These are phyloP conservation scores for Sphaerobolus stellatus DNA, from an alignment of 1,284 basidiomycete genomes.

Conservation along the genomic window DNA sequence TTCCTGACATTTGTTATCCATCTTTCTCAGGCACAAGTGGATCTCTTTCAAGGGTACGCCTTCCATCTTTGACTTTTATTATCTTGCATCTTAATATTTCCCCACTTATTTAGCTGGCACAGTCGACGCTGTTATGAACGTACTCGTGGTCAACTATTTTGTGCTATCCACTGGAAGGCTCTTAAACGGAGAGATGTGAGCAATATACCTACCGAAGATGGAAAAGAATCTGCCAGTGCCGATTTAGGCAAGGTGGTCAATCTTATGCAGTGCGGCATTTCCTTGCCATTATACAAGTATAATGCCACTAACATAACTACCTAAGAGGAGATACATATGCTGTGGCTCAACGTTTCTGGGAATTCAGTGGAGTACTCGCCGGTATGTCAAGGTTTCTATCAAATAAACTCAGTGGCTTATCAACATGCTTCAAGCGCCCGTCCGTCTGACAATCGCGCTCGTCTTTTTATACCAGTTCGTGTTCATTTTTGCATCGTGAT, in stretches of 20 bases:
- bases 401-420: background rate
- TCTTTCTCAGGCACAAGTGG: slow-evolving; percentile 66
- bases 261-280: slow-evolving; percentile 59
- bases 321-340: slow-evolving; percentile 66
- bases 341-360: slow-evolving; percentile 71
- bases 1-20: slow-evolving; percentile 65
- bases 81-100: background rate
- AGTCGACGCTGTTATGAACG: slow-evolving; percentile 64
- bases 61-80: background rate
- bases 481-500: background rate
- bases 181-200: slow-evolving; percentile 60
- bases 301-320: background rate
- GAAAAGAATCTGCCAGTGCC: slow-evolving; percentile 41
- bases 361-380: slow-evolving; percentile 64
- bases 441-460: slow-evolving; percentile 73
- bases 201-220: slow-evolving; percentile 48
- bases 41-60: slow-evolving; percentile 47
- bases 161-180: slow-evolving; percentile 69
- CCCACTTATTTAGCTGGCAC: slow-evolving; percentile 46
- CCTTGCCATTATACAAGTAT: background rate
- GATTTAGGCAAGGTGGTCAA: slow-evolving; percentile 73
- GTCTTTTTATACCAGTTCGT: slow-evolving; percentile 73
- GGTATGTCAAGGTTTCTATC: background rate
- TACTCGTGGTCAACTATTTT: slow-evolving; percentile 69
- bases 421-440: slow-evolving; percentile 44